phyloP scores from a whole-genome alignment of 2,329 filamentous ascomycete genomes.

The Ophiostoma sp. region DNA sequence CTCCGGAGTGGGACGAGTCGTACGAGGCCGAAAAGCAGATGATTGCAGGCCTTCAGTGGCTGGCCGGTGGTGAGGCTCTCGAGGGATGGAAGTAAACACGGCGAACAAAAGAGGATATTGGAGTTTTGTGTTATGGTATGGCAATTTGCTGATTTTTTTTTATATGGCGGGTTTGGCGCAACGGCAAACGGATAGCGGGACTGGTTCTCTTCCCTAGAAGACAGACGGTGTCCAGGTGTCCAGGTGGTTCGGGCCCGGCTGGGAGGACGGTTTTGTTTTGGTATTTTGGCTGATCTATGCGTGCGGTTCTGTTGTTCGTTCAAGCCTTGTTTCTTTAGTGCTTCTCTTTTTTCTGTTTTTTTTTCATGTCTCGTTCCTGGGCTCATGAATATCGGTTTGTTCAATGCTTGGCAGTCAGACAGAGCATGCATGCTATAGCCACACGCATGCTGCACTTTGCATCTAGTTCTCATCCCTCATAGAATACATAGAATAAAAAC shows the following conservation, averaged over 20 bases:
- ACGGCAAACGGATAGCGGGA: background rate
- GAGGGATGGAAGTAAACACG: background rate
- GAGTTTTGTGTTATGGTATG: background rate
- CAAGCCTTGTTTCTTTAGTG: background rate
- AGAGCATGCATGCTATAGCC: background rate
- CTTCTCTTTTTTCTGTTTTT: background rate
- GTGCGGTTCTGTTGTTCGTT: background rate
- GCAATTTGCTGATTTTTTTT: background rate
- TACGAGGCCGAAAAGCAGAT: slow-evolving; percentile 40
- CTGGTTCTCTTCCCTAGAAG: background rate
- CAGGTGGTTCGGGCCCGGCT: background rate
- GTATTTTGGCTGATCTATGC: background rate
- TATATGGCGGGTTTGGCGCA: background rate
- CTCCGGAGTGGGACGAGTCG: slow-evolving; percentile 39
- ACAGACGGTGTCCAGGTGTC: background rate
- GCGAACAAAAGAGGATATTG: background rate
- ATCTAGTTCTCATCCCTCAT: background rate
- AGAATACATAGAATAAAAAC: background rate
- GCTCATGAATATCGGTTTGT: no score
- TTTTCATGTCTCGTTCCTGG: background rate
- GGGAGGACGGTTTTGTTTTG: background rate
- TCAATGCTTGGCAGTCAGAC: background rate
- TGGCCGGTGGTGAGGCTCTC: background rate
- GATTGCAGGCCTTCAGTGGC: slow-evolving; percentile 40
- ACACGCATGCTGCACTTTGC: background rate